Evolutionary conservation across 352 stramenopile species (phyloP).

Genomic region (Globisporangium megalacanthum): DNA sequence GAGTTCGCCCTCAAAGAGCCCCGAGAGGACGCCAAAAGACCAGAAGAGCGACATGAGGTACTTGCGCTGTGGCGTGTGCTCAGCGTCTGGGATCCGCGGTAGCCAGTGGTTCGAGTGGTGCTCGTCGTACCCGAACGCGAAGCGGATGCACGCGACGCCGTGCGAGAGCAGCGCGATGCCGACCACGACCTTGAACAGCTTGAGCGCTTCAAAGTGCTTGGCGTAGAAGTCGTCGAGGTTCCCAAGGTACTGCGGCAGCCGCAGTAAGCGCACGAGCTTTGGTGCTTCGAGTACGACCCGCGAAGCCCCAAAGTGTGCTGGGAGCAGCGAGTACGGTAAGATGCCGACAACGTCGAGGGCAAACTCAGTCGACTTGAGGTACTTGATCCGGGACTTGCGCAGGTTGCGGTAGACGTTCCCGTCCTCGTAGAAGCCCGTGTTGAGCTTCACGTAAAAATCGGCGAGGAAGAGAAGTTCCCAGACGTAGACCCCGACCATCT

Average conservation of each 20-base stretch:
- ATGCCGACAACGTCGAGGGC: constrained; percentile 43
- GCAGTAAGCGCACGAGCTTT: constrained; percentile 40
- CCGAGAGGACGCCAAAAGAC: constrained; percentile 58
- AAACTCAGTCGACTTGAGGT: constrained; percentile 45
- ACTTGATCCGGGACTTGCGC: constrained; percentile 29
- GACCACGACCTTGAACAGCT: constrained; percentile 42
- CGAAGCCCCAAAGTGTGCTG: constrained; percentile 4
- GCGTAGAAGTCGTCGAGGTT: constrained; percentile 60
- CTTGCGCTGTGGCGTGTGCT: constrained; percentile 19
- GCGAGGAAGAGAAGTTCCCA: constrained; percentile 47
- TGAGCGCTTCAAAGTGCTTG: constrained; percentile 49
- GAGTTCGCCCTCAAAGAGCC: constrained; percentile 66
- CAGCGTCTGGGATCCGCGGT: constrained; percentile 18
- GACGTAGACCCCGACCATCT: constrained; percentile 20
- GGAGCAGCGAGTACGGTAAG: constrained; percentile 28
- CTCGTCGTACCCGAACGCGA: constrained; percentile 49
- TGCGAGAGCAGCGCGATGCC: constrained; percentile 50
- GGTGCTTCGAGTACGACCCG: constrained; percentile 23
- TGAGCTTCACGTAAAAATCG: constrained; percentile 51
- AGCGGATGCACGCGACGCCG: constrained; percentile 49
- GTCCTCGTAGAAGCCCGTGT: constrained; percentile 54
- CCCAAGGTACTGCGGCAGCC: constrained; percentile 37
- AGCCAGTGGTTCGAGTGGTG: constrained; percentile 50
- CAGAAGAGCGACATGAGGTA: constrained; percentile 62
- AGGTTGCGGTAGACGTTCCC: constrained; percentile 52